Percentiles rank a stretch among this genome's conserved stretches.
Evolutionary conservation across 2,329 filamentous ascomycete genomes (phyloP).

Genomic region (Neofusicoccum umdonicola): DNA sequence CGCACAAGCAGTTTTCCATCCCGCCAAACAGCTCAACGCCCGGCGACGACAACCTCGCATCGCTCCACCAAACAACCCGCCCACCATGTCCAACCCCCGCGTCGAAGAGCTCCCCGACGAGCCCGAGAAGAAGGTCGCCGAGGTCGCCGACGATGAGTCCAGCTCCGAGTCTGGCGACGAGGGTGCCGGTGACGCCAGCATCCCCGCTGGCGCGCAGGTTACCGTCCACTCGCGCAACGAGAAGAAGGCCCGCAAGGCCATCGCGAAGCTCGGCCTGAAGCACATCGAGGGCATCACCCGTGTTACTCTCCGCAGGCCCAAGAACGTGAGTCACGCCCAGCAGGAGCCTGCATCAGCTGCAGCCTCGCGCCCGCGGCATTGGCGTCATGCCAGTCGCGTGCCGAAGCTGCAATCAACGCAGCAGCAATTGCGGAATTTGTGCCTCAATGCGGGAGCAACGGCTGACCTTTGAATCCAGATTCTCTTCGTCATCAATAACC

Average conservation of each 20-base stretch:
- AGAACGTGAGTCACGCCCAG: constrained; percentile 78
- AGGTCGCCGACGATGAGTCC: constrained; percentile 70
- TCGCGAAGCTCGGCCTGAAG: constrained; percentile 96
- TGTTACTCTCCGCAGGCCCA: constrained; percentile 95
- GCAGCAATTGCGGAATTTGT: background rate
- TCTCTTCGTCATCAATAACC: constrained; percentile 99
- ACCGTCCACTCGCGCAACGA: constrained; percentile 98
- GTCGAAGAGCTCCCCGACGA: constrained; percentile 96
- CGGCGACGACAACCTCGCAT: constrained; percentile 20
- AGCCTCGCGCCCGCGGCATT: background rate
- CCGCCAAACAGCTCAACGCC: constrained; percentile 16
- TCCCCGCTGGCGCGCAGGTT: constrained; percentile 81
- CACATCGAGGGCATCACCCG: constrained; percentile 96
- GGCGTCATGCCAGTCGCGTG: background rate
- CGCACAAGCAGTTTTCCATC: constrained; percentile 17
- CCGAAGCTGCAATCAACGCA: background rate
- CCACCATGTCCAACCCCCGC: constrained; percentile 92
- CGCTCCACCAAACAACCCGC: constrained; percentile 31
- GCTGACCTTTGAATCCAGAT: constrained; percentile 58
- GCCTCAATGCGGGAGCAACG: background rate
- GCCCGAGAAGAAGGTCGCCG: constrained; percentile 72
- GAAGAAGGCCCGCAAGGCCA: constrained; percentile 99
- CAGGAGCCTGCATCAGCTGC: background rate
- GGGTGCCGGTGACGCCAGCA: constrained; percentile 57
- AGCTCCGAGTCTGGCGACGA: constrained; percentile 77